Base-by-base conservation (phyloP, 495 filamentous ascomycete genomes). In the Sordaria brevicollis region DNA sequence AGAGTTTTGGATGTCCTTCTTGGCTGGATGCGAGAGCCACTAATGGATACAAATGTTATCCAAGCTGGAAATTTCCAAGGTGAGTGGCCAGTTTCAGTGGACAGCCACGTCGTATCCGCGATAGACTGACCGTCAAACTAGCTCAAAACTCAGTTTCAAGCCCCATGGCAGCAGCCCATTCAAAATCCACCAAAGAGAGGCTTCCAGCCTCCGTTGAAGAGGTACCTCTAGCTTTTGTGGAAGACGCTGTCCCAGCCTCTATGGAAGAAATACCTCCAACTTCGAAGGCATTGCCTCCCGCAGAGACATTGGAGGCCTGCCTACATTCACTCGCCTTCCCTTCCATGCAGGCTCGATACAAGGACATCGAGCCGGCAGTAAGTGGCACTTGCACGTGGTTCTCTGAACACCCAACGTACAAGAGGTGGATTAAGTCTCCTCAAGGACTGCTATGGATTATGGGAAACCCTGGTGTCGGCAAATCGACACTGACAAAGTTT, bases 381-480 rank as follows among this genome's bases (percentile, higher is more conserved):
- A 5, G 43, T 31, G 70, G 75, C 39, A 81, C 81, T 29, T 83
- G 79, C 72, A 54, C 72, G 65, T 83, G 80, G 80, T 41, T 84
- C 15, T 72, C 79, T 15, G 13, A 66, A 65, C 74, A 79, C 19
- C 15, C 68, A 5, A 69, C 65, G 33, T 85, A 79, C 65, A 73
- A 65, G 37, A 72, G 38, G 17, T 85, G 82, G 83, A 43, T 71
- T 34, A 66, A 74, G 43, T 29, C 41, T 33, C 66, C 70, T 4
- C 74, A 71, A 41, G 78, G 78, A 10, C 69, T 85, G 19, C 74
- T 85, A 11, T 85, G 83, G 83, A 79, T 85, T 35, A 79, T 81
- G 65, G 83, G 83, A 21, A 86, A 84, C 70, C 82, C 83, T 5
- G 82, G 82, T 17, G 77, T 79, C 15, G 83, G 83, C 0, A 85